Conservation (phyloP, 352 stramenopile genomes). For the Peronospora destructor region DNA sequence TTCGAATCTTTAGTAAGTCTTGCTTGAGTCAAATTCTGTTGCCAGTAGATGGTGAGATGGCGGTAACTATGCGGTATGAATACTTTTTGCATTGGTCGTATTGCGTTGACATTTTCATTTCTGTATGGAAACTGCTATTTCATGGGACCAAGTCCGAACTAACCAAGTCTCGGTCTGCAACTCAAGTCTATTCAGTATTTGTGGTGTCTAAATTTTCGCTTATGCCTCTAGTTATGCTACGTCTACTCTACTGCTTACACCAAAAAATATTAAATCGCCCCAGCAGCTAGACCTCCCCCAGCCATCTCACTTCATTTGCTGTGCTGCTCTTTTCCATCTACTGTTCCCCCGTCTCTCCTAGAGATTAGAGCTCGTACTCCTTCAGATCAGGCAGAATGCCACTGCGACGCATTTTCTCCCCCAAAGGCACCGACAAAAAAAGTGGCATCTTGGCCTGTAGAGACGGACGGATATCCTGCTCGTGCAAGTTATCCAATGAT, state of each 20-base stretch:
- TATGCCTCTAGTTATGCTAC: conserved; percentile 17
- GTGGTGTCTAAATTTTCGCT: conserved; percentile 19
- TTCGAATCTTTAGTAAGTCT: too few relatives aligned
- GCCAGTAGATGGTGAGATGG: too few relatives aligned
- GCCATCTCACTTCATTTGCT: conserved; percentile 1
- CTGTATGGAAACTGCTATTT: too few relatives aligned
- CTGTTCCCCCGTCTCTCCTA: not conserved
- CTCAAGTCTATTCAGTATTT: conserved; percentile 14
- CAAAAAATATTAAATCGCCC: conserved; percentile 31
- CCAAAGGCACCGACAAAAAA: conserved; percentile 51
- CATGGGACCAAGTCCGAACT: too few relatives aligned
- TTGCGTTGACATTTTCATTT: too few relatives aligned
- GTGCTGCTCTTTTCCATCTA: not conserved
- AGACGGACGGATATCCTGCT: conserved; percentile 46
- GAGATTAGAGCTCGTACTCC: conserved; percentile 52
- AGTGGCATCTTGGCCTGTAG: conserved; percentile 55
- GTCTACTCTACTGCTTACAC: conserved; percentile 25
- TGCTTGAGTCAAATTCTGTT: too few relatives aligned
- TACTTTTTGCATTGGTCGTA: too few relatives aligned
- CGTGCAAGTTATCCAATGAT: conserved; percentile 34
- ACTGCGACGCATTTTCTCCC: conserved; percentile 37
- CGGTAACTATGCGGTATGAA: too few relatives aligned
- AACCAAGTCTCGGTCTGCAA: not conserved
- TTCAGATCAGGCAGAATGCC: conserved; percentile 39
- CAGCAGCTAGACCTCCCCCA: too few relatives aligned